Conservation (phyloP, 495 filamentous ascomycete species). For the Hapsidospora chrysogenum region DNA sequence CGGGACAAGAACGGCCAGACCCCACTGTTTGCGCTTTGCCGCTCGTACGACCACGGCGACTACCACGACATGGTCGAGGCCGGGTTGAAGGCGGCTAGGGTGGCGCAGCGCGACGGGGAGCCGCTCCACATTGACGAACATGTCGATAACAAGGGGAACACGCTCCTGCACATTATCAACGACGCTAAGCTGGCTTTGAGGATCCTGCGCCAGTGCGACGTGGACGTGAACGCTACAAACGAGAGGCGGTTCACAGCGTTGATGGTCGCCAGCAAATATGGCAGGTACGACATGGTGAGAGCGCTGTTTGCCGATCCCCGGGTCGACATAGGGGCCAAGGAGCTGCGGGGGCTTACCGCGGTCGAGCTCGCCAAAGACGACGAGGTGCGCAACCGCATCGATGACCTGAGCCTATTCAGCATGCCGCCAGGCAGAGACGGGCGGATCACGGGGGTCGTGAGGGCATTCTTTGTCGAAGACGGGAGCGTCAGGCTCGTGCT, state of each 20-base stretch:
- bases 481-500: slow-evolving; percentile 82
- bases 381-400: slow-evolving; percentile 88
- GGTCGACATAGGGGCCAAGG: slow-evolving; percentile 72
- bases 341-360: slow-evolving; percentile 79
- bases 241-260: slow-evolving; percentile 89
- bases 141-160: slow-evolving; percentile 85
- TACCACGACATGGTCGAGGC: slow-evolving; percentile 74
- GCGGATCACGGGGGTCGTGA: slow-evolving; percentile 79
- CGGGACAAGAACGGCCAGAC: slow-evolving; percentile 95
- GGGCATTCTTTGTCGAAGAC: slow-evolving; percentile 97
- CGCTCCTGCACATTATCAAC: slow-evolving; percentile 79
- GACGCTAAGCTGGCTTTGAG: slow-evolving; percentile 59
- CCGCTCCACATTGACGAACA: slow-evolving; percentile 85
- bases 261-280: slow-evolving; percentile 99
- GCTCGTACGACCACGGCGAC: slow-evolving; percentile 84
- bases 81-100: slow-evolving; percentile 58
- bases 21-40: slow-evolving; percentile 81
- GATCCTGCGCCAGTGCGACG: slow-evolving; percentile 70
- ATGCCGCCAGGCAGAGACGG: slow-evolving; percentile 54
- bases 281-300: slow-evolving; percentile 81
- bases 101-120: slow-evolving; percentile 56
- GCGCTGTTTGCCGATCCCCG: slow-evolving; percentile 73
- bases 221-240: slow-evolving; percentile 89
- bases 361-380: slow-evolving; percentile 97
- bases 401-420: slow-evolving; percentile 78